phyloP scores from a whole-genome alignment of 306 rosid genomes.

The Medicago ruthenica region DNA sequence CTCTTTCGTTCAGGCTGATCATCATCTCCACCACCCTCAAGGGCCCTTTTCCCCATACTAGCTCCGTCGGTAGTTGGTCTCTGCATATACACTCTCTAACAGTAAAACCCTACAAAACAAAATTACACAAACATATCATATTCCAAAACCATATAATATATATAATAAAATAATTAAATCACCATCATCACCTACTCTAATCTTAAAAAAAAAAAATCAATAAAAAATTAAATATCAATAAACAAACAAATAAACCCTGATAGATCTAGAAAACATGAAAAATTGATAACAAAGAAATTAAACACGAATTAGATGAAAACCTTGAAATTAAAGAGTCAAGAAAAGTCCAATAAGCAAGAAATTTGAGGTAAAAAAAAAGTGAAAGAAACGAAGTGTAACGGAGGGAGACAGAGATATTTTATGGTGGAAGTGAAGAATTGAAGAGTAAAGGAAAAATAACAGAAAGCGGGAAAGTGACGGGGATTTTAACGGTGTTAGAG shows the following conservation, averaged over 20 bases:
- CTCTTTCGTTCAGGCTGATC: slow-evolving; percentile 94
- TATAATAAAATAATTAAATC: no score
- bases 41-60: slow-evolving; percentile 76
- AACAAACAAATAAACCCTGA: slow-evolving; percentile 45
- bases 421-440: slow-evolving; percentile 26
- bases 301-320: slow-evolving; percentile 38
- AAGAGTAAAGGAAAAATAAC: slow-evolving; percentile 17
- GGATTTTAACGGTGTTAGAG: slow-evolving; percentile 10
- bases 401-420: not conserved
- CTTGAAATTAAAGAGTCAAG: not conserved
- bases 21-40: slow-evolving; percentile 88
- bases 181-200: slow-evolving; percentile 14
- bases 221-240: not conserved
- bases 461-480: slow-evolving; percentile 42
- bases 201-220: no score
- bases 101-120: slow-evolving; percentile 41
- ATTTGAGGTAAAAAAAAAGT: not conserved
- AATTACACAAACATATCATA: slow-evolving; percentile 59
- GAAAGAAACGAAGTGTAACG: slow-evolving; percentile 9
- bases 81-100: slow-evolving; percentile 58
- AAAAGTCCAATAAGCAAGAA: slow-evolving; percentile 21
- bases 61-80: slow-evolving; percentile 59
- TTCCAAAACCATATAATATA: slow-evolving; percentile 40
- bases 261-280: slow-evolving; percentile 41
- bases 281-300: slow-evolving; percentile 29